Percentiles rank a stretch among this genome's conserved stretches.
Evolutionary conservation across 2,329 filamentous ascomycete species (phyloP).

Genomic region (Chrysoporthe puriensis): DNA sequence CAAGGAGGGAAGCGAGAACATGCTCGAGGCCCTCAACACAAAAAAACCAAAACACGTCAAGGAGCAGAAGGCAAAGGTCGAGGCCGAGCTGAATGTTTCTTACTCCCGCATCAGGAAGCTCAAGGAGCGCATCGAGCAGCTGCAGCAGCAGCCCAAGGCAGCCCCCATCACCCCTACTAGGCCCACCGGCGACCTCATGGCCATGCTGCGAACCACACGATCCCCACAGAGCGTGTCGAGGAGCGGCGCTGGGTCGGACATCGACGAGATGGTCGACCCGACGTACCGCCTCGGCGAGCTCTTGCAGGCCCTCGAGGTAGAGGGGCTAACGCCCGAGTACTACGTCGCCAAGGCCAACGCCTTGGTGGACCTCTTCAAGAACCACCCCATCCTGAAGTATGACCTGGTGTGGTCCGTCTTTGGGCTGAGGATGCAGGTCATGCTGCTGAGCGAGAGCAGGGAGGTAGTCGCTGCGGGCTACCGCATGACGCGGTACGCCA

Average conservation of each 20-base stretch:
- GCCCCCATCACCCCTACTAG: slow-evolving; percentile 58
- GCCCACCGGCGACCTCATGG: slow-evolving; percentile 51
- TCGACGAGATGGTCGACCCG: slow-evolving; percentile 76
- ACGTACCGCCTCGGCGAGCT: slow-evolving; percentile 90
- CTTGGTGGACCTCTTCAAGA: slow-evolving; percentile 94
- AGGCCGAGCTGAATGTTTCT: slow-evolving; percentile 88
- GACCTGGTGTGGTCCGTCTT: slow-evolving; percentile 96
- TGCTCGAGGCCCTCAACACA: slow-evolving; percentile 89
- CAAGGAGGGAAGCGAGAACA: slow-evolving; percentile 95
- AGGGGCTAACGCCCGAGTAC: slow-evolving; percentile 88
- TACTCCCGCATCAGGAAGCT: slow-evolving; percentile 72
- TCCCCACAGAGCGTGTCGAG: slow-evolving; percentile 61
- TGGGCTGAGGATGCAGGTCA: slow-evolving; percentile 88
- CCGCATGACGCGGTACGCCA: slow-evolving; percentile 88
- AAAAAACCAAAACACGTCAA: slow-evolving; percentile 97
- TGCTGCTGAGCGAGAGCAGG: slow-evolving; percentile 93
- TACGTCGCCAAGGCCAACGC: slow-evolving; percentile 93
- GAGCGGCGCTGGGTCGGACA: slow-evolving; percentile 62
- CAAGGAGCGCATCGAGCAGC: slow-evolving; percentile 62
- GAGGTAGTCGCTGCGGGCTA: slow-evolving; percentile 96
- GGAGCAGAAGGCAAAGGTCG: slow-evolving; percentile 76
- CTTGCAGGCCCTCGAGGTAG: slow-evolving; percentile 83
- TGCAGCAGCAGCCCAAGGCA: slow-evolving; percentile 57
- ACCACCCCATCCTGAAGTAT: slow-evolving; percentile 91
- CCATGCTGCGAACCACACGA: slow-evolving; percentile 52